Evolutionary conservation across 169 alveolate species (phyloP).

Genomic region (Plasmodium malariae): DNA sequence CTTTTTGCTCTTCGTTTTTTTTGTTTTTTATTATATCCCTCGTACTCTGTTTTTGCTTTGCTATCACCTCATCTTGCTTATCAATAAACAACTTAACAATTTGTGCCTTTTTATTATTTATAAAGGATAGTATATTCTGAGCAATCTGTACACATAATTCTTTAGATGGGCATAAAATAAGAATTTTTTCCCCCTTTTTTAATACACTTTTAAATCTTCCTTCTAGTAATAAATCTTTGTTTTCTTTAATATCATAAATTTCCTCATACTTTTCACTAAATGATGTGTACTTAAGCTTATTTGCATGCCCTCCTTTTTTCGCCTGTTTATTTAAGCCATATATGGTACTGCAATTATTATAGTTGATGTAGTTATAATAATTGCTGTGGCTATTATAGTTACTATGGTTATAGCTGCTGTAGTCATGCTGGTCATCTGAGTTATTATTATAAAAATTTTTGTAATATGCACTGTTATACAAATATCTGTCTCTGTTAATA

Average conservation of each 20-base stretch:
- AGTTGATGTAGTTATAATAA: too few species aligned
- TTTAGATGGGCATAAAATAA: conserved; percentile 63
- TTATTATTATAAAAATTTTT: too few species aligned
- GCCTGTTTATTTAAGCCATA: conserved; percentile 1
- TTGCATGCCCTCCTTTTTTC: not conserved
- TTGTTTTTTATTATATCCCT: not conserved
- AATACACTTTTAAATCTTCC: conserved; percentile 14
- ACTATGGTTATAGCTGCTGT: too few species aligned
- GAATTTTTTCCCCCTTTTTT: conserved; percentile 56
- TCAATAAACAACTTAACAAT: conserved; percentile 59
- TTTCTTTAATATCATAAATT: conserved; percentile 44
- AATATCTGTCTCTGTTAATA: conserved; percentile 42
- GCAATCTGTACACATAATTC: conserved; percentile 72
- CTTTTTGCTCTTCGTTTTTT: not conserved
- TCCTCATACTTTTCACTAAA: conserved; percentile 66
- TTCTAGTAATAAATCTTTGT: conserved; percentile 45
- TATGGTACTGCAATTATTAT: not conserved
- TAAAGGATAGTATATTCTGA: conserved; percentile 38
- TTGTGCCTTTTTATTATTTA: conserved; percentile 17
- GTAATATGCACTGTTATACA: not conserved
- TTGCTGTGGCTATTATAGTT: too few species aligned
- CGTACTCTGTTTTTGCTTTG: not conserved
- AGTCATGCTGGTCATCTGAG: too few species aligned
- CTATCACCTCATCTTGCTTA: not conserved
- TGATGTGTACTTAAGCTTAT: conserved; percentile 49